phyloP scores from a whole-genome alignment of 805 yeast genomes.

The Lipomyces starkeyi region DNA sequence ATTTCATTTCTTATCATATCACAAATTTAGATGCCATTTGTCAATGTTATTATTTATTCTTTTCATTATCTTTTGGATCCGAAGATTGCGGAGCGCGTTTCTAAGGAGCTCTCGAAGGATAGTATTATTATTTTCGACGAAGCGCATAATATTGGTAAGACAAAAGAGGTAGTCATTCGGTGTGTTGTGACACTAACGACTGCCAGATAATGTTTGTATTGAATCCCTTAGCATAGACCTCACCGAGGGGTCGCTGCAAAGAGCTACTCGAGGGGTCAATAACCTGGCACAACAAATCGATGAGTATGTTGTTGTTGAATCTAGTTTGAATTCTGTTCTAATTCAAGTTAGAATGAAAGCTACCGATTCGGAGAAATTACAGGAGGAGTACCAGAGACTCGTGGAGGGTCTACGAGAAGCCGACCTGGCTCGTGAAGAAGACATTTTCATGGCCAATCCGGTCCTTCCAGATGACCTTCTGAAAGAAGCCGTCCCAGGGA shows the following conservation, averaged over 20 bases:
- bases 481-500: constrained; percentile 95
- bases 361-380: constrained; percentile 81
- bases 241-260: constrained; percentile 84
- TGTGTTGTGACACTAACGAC: not conserved
- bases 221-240: constrained; percentile 91
- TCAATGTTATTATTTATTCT: constrained; percentile 93
- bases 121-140: constrained; percentile 96
- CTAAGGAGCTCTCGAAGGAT: constrained; percentile 88
- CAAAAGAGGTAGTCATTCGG: no score
- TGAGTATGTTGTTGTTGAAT: constrained; percentile 45
- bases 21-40: constrained; percentile 50
- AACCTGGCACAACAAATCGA: constrained; percentile 81
- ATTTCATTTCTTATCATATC: not conserved
- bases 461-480: constrained; percentile 82
- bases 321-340: not conserved
- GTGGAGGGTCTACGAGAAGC: constrained; percentile 88
- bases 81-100: constrained; percentile 94
- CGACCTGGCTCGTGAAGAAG: constrained; percentile 67
- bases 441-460: constrained; percentile 83
- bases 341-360: constrained; percentile 57
- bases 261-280: constrained; percentile 87
- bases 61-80: constrained; percentile 97
- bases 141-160: constrained; percentile 85
- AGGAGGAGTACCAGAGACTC: constrained; percentile 87
- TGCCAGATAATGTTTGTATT: constrained; percentile 83